Evolutionary conservation across 1,284 basidiomycete species (phyloP).

Genomic region (Cryptococcus sp.): DNA sequence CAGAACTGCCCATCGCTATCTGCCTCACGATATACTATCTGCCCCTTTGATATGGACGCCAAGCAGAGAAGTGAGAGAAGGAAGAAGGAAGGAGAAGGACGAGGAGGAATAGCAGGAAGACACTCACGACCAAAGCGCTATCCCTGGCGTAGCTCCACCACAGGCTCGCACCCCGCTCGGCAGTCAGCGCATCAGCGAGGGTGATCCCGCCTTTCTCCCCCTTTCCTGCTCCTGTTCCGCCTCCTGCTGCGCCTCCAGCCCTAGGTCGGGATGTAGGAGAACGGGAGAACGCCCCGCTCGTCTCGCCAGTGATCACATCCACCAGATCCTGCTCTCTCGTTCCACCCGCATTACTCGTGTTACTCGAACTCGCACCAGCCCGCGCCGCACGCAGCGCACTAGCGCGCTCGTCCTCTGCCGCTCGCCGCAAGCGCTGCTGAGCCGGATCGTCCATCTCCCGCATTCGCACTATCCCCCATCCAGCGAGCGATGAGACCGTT

Average conservation of each 20-base stretch:
- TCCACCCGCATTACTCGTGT: not conserved
- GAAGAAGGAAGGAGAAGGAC: not conserved
- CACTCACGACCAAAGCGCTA: conserved; percentile 37
- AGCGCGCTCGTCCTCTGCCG: not conserved
- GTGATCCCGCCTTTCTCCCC: conserved; percentile 9
- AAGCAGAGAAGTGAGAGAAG: not conserved
- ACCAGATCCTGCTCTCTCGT: conserved; percentile 8
- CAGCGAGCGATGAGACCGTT: conserved; percentile 9
- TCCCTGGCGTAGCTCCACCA: conserved; percentile 52
- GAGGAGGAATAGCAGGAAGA: not conserved
- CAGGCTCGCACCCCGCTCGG: conserved; percentile 39
- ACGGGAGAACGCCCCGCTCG: not conserved
- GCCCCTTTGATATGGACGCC: not conserved
- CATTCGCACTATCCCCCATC: conserved; percentile 7
- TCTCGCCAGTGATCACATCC: conserved; percentile 10
- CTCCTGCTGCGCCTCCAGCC: not conserved
- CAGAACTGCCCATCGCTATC: not conserved
- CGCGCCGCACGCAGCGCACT: too few relatives aligned
- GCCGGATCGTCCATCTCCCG: conserved; percentile 2
- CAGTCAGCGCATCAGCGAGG: conserved; percentile 44
- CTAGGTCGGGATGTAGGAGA: too few relatives aligned
- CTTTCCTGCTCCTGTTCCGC: not conserved
- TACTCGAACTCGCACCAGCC: too few relatives aligned
- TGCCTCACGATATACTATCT: not conserved
- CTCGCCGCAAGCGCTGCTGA: conserved; percentile 1